Evolutionary conservation across 352 stramenopile species (phyloP).

Genomic region (Pythium dissimile): DNA sequence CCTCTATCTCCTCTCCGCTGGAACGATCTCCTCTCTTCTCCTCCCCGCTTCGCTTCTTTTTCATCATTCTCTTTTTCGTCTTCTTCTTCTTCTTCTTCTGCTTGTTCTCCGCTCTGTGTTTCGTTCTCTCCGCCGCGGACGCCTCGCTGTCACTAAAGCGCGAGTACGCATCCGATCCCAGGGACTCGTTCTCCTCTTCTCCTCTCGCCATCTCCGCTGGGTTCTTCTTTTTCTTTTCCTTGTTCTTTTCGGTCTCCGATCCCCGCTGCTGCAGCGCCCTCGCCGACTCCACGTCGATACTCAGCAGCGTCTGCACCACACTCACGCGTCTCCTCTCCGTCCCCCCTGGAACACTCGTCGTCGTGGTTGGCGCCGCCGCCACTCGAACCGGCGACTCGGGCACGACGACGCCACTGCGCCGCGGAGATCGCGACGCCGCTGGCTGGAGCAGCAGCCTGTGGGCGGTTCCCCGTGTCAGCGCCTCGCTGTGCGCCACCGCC

Average conservation of each 20-base stretch:
- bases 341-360: neutral
- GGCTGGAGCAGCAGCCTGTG: constrained; percentile 2
- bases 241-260: neutral
- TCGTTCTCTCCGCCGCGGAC: neutral
- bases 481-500: neutral
- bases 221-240: neutral
- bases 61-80: neutral
- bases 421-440: neutral
- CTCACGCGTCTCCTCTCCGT: constrained; percentile 2
- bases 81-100: neutral
- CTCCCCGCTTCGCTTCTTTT: neutral
- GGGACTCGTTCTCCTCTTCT: constrained; percentile 13
- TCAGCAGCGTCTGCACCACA: constrained; percentile 42
- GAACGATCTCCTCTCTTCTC: neutral
- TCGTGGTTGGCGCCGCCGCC: no score
- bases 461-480: neutral
- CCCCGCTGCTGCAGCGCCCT: constrained; percentile 13
- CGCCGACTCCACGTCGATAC: constrained; percentile 41
- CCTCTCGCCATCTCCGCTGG: neutral
- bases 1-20: neutral
- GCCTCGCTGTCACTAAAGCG: constrained; percentile 15
- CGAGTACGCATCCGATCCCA: constrained; percentile 39
- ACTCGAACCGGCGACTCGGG: constrained; percentile 5
- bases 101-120: neutral
- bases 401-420: neutral